These are phyloP conservation scores for Thermochaetoides thermophila DNA, from an alignment of 495 filamentous ascomycete species.

Conservation along the genomic window DNA sequence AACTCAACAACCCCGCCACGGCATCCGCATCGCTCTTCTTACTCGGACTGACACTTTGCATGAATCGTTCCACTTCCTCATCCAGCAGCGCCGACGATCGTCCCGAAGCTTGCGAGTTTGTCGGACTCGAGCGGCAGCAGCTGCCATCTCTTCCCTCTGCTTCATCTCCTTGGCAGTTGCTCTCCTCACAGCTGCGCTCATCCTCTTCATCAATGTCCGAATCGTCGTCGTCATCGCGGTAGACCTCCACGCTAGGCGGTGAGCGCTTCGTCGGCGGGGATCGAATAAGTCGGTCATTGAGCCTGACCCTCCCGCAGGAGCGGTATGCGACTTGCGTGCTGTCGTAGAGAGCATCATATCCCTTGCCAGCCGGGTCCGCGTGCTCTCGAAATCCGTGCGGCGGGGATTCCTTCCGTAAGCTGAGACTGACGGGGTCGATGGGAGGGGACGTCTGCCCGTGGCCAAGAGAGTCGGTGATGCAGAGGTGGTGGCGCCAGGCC, in stretches of 20 bases:
- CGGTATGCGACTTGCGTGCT: neutral
- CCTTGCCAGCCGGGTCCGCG: slow-evolving; percentile 8
- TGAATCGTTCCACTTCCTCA: slow-evolving; percentile 53
- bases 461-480: slow-evolving; percentile 25
- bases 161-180: neutral
- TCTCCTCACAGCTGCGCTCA: neutral
- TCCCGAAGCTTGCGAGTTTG: no score
- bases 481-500: no score
- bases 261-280: neutral
- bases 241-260: neutral
- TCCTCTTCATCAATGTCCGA: neutral
- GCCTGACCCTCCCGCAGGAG: slow-evolving; percentile 9
- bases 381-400: slow-evolving; percentile 18
- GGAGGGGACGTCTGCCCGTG: slow-evolving; percentile 10
- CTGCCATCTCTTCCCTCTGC: neutral
- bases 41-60: slow-evolving; percentile 44
- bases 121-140: no score
- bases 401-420: slow-evolving; percentile 18
- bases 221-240: neutral
- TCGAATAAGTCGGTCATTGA: no score
- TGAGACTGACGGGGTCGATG: slow-evolving; percentile 2
- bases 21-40: slow-evolving; percentile 58
- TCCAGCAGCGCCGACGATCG: neutral
- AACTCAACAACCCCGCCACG: slow-evolving; percentile 62
- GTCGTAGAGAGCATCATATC: neutral